Evolutionary conservation across 768 basidiomycete genomes (phyloP).

Genomic region (Harrya chromipes): DNA sequence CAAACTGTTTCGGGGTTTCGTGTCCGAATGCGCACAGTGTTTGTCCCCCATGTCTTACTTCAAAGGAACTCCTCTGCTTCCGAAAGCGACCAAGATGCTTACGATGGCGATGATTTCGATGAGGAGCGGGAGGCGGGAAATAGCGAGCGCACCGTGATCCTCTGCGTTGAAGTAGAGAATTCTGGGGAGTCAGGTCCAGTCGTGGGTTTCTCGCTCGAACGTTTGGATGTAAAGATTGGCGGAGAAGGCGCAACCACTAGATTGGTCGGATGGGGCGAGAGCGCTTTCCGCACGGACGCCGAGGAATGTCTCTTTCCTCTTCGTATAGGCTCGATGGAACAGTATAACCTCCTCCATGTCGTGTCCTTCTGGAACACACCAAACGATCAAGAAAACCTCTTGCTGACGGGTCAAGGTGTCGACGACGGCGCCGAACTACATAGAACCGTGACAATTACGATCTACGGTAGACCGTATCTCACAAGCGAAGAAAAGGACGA

Average conservation of each 20-base stretch:
- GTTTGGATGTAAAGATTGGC: conserved; percentile 70
- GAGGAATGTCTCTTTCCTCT: conserved; percentile 64
- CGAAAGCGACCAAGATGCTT: conserved; percentile 31
- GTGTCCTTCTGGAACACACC: conserved; percentile 76
- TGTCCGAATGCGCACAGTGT: conserved; percentile 92
- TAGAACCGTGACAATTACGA: conserved; percentile 75
- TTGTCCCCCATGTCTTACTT: conserved; percentile 80
- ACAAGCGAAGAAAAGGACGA: conserved; percentile 20
- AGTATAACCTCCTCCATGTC: conserved; percentile 86
- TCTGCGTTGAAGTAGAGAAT: conserved; percentile 92
- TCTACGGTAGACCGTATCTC: conserved; percentile 69
- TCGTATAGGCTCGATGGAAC: conserved; percentile 65
- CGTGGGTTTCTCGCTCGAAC: conserved; percentile 73
- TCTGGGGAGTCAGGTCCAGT: conserved; percentile 57
- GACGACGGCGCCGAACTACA: conserved; percentile 49
- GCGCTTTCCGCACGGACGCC: conserved; percentile 29
- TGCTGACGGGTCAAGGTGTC: conserved; percentile 31
- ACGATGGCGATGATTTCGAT: conserved; percentile 35
- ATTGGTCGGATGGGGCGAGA: conserved; percentile 50
- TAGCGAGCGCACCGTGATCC: conserved; percentile 80
- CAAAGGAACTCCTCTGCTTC: conserved; percentile 34
- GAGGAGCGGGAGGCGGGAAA: conserved; percentile 60
- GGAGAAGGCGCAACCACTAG: conserved; percentile 57
- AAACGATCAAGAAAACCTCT: conserved; percentile 45
- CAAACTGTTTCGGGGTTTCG: conserved; percentile 79